Conservation (phyloP, 768 basidiomycete genomes). For the Melanogaster broomeanus region DNA sequence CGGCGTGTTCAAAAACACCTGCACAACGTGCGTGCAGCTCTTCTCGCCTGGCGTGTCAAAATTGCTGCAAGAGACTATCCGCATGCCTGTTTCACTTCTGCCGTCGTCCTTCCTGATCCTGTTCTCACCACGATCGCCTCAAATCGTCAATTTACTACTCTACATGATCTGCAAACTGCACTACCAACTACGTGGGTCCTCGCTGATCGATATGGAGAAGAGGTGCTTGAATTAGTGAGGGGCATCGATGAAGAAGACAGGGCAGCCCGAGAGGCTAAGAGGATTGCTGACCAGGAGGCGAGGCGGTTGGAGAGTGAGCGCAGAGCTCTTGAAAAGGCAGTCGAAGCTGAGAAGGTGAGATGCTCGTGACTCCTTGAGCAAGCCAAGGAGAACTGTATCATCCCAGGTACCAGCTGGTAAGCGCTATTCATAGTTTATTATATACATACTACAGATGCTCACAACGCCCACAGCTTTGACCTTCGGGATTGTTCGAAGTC, state of each 20-base stretch:
- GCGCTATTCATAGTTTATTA: background rate
- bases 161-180: conserved; percentile 7
- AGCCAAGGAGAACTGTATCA: conserved; percentile 2
- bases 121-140: conserved; percentile 26
- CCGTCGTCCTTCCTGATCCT: conserved; percentile 26
- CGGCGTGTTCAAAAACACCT: background rate
- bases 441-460: background rate
- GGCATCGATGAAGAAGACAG: conserved; percentile 11
- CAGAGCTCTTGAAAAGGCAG: background rate
- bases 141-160: conserved; percentile 3
- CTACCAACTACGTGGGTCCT: background rate
- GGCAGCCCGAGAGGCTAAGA: conserved; percentile 5
- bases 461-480: background rate
- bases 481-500: background rate
- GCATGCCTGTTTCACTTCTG: background rate
- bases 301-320: background rate
- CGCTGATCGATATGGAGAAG: conserved; percentile 21
- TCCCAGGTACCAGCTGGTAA: background rate
- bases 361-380: background rate
- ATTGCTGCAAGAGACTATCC: background rate
- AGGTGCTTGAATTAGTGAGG: conserved; percentile 20
- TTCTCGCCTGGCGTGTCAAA: background rate
- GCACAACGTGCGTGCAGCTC: background rate
- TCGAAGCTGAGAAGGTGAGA: background rate
- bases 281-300: background rate